Conservation (phyloP, 192 early-diverging fungal species). For the Oehlia diaphana region DNA sequence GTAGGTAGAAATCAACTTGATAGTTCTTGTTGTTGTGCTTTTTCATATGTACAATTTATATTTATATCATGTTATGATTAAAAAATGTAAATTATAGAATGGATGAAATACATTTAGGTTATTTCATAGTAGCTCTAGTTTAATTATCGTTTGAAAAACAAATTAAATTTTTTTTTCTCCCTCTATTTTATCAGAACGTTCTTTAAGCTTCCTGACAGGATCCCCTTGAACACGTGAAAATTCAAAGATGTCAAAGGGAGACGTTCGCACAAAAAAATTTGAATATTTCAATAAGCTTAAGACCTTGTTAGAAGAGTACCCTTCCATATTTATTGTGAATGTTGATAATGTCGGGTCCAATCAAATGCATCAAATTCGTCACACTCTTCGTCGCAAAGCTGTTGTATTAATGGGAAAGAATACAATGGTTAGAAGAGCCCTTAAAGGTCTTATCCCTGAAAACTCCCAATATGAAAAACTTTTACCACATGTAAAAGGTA, state of each 20-base stretch:
- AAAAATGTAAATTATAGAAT: too few species aligned
- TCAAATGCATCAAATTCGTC: slow-evolving; percentile 99
- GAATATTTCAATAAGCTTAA: slow-evolving; percentile 95
- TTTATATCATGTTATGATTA: too few species aligned
- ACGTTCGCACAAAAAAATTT: slow-evolving; percentile 87
- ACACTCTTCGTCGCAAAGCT: slow-evolving; percentile 84
- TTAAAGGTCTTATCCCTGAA: slow-evolving; percentile 61
- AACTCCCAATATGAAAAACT: slow-evolving; percentile 88
- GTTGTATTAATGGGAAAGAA: slow-evolving; percentile 99
- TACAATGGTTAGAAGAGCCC: slow-evolving; percentile 96
- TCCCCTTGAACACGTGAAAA: slow-evolving; percentile 62
- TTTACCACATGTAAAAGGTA: slow-evolving; percentile 84
- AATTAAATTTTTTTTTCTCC: too few species aligned
- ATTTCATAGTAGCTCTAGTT: too few species aligned
- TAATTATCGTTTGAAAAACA: too few species aligned
- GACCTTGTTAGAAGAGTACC: slow-evolving; percentile 83
- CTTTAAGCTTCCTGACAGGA: slow-evolving; percentile 37
- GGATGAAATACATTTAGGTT: too few species aligned
- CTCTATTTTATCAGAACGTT: slow-evolving; percentile 17
- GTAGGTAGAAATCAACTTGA: too few species aligned
- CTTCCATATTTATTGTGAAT: slow-evolving; percentile 99
- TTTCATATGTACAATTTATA: too few species aligned
- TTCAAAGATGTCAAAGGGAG: slow-evolving; percentile 96
- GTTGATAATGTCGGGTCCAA: slow-evolving; percentile 99
- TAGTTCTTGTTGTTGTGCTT: too few species aligned